Conservation (phyloP, 768 basidiomycete genomes). For the Nidula microcarpa region DNA sequence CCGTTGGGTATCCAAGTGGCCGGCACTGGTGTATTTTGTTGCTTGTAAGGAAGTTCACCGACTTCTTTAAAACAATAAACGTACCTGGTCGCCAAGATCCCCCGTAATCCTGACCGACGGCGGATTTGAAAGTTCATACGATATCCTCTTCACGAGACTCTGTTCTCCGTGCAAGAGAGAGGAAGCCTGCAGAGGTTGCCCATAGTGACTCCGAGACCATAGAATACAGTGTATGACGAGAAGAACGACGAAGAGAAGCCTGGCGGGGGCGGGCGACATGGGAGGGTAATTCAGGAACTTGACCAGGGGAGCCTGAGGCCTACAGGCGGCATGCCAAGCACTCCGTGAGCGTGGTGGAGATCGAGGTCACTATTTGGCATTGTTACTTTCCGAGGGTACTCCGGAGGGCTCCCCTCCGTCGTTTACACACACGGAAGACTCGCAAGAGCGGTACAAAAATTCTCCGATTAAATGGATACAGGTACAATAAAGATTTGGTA, state of each 20-base stretch:
- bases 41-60: neutral
- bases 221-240: slow-evolving; percentile 58
- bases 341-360: too few relatives aligned
- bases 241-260: slow-evolving; percentile 46
- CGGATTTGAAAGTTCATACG: slow-evolving; percentile 28
- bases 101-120: slow-evolving; percentile 10
- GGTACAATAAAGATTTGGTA: too few relatives aligned
- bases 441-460: too few relatives aligned
- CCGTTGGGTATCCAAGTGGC: slow-evolving; percentile 51
- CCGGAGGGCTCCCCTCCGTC: too few relatives aligned
- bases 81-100: slow-evolving; percentile 3
- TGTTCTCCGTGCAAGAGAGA: slow-evolving; percentile 18
- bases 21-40: slow-evolving; percentile 45
- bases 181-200: slow-evolving; percentile 20
- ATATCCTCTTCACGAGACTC: slow-evolving; percentile 41
- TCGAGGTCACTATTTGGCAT: too few relatives aligned
- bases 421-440: too few relatives aligned
- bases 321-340: too few relatives aligned
- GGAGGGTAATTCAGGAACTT: neutral
- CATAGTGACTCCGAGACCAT: slow-evolving; percentile 62
- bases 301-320: too few relatives aligned
- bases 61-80: neutral
- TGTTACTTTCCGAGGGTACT: too few relatives aligned
- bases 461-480: too few relatives aligned
- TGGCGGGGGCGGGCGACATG: slow-evolving; percentile 49